Evolutionary conservation across 192 early-diverging fungal genomes (phyloP).

Genomic region (Podila epigama): DNA sequence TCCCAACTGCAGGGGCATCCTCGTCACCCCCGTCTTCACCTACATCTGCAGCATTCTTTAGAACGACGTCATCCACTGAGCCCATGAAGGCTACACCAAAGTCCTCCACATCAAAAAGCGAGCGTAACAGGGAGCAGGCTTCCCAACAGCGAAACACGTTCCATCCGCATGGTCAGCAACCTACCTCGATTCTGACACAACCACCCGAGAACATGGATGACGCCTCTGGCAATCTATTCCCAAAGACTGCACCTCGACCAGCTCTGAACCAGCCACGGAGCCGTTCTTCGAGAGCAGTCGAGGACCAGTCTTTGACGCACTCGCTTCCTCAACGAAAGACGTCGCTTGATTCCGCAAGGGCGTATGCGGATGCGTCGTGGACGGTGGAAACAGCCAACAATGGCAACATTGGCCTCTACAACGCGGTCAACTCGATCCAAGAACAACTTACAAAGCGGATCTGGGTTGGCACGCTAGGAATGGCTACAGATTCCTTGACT

Average conservation of each 20-base stretch:
- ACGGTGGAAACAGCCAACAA: conserved; percentile 75
- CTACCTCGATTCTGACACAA: conserved; percentile 19
- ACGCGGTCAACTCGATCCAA: conserved; percentile 80
- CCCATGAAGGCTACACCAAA: conserved; percentile 30
- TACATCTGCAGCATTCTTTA: conserved; percentile 18
- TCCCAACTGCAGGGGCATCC: not conserved
- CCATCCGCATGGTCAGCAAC: conserved; percentile 33
- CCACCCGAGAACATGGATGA: conserved; percentile 16
- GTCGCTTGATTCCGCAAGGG: conserved; percentile 46
- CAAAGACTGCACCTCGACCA: conserved; percentile 21
- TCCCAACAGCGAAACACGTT: conserved; percentile 46
- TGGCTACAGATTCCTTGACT: conserved; percentile 72
- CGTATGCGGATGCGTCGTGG: conserved; percentile 59
- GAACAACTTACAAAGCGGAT: conserved; percentile 64
- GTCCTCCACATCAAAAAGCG: conserved; percentile 16
- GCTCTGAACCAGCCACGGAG: conserved; percentile 47
- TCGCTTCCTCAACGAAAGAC: conserved; percentile 12
- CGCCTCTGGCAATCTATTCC: conserved; percentile 45
- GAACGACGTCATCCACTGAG: conserved; percentile 11
- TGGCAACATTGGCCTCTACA: conserved; percentile 96
- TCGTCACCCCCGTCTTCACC: conserved; percentile 6
- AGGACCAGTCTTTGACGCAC: conserved; percentile 11
- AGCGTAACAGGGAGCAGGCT: conserved; percentile 12
- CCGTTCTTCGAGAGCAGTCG: conserved; percentile 11
- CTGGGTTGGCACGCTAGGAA: conserved; percentile 83